Base-by-base conservation (phyloP, 768 basidiomycete species). In the Auricularia sp. region DNA sequence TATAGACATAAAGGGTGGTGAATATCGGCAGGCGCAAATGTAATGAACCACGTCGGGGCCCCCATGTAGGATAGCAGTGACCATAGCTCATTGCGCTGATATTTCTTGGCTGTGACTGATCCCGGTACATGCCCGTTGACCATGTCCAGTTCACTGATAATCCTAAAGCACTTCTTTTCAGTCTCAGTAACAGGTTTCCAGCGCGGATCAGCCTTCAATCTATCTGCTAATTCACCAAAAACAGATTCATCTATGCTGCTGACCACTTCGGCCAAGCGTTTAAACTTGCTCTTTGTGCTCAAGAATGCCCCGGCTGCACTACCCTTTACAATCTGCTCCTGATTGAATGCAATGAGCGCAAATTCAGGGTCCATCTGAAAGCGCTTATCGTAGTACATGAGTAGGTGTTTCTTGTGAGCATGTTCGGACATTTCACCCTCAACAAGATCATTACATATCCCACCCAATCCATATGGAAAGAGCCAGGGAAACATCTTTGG, bases 401-500 rank as follows among this genome's bases (percentile, higher is more conserved):
- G 16, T 5, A 51, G 47, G 18, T 51, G 47, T 16, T 21, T 16
- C 16, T 51, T 51, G 18, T 51, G 47, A 5, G 47, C 16, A 8
- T 51, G 47, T 16, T 51, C 47, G 7, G 47, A 51, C 4, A 51
- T 51, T 5, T 16, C 16, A 21, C 47, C 47, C 21, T 51, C 6
- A 5, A 51, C 18, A 21, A 5, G 10, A 21, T 8, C 16, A 18
- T 71, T 64, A 5, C 74, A 75, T 13, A 79, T 69, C 0, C 76
- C 77, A 4, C 77, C 79, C 8, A 68, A 24, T 0, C 79, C 77
- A 69, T 79, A 79, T 0, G 77, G 78, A 67, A 76, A 80, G 2
- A 79, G 63, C 76, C 78, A 79, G 0, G 77, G 77, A 69, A 76
- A 78, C 75, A 76, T 76, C 14, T 70, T 67, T 1, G 79, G 76